Evolutionary conservation across 83 land plant genomes (phyloP).

Genomic region (Thuja plicata): DNA sequence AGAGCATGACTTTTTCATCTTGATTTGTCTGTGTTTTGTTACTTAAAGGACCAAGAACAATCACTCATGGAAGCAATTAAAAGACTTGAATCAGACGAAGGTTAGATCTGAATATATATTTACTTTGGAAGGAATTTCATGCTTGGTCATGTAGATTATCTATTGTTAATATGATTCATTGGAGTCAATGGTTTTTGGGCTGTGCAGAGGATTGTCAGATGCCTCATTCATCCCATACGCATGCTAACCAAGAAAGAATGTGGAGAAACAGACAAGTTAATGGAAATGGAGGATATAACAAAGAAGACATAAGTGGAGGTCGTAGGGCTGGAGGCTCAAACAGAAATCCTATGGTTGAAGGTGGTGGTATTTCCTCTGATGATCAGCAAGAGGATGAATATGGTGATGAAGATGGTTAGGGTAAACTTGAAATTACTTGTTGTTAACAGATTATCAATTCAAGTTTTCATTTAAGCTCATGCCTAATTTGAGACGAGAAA

Average conservation of each 20-base stretch:
- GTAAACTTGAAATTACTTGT: neutral
- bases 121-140: neutral
- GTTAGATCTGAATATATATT: neutral
- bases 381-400: constrained; percentile 8
- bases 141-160: neutral
- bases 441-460: neutral
- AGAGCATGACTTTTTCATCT: neutral
- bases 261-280: constrained; percentile 10
- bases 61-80: constrained; percentile 24
- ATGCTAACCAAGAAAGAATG: constrained; percentile 2
- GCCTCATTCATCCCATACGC: constrained; percentile 2
- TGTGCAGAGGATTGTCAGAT: constrained; percentile 10
- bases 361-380: neutral
- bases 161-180: neutral
- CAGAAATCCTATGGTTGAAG: constrained; percentile 1
- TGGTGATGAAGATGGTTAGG: constrained; percentile 14
- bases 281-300: constrained; percentile 2
- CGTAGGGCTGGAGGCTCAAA: neutral
- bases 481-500: neutral
- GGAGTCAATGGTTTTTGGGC: neutral
- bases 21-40: neutral
- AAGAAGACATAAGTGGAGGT: neutral
- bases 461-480: neutral
- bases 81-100: constrained; percentile 28
- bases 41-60: constrained; percentile 25